These are phyloP conservation scores for Sporothrix luriei DNA, from an alignment of 2,329 filamentous ascomycete genomes.

Conservation along the genomic window DNA sequence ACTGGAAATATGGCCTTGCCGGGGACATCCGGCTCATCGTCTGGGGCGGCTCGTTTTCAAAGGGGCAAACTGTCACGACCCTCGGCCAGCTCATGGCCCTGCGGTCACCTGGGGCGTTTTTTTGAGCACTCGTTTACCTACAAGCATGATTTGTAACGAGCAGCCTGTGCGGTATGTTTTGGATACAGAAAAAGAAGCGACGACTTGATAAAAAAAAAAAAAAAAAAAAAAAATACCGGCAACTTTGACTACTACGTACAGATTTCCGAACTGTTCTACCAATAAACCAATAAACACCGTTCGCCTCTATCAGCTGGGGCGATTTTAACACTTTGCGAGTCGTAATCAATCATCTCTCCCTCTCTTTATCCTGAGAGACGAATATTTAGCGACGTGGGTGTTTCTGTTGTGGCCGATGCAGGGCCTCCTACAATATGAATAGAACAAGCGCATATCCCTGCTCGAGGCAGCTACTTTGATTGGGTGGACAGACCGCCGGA, in stretches of 20 bases:
- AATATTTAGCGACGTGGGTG: slow-evolving; percentile 19
- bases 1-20: neutral
- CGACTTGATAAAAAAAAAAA: no score
- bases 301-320: no score
- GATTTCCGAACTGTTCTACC: no score
- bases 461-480: slow-evolving; percentile 21
- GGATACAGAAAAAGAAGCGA: no score
- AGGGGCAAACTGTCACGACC: neutral
- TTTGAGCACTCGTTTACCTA: neutral
- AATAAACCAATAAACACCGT: no score
- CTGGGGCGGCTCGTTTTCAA: slow-evolving; percentile 13
- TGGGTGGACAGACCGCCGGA: slow-evolving; percentile 9
- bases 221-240: no score
- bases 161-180: neutral
- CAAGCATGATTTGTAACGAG: slow-evolving; percentile 16
- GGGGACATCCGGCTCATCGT: slow-evolving; percentile 17
- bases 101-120: neutral
- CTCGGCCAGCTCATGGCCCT: neutral
- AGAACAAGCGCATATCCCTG: slow-evolving; percentile 15
- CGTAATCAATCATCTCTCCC: no score
- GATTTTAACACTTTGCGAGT: no score
- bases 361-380: no score
- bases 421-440: slow-evolving; percentile 17
- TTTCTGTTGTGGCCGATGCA: slow-evolving; percentile 15
- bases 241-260: no score